A percentile compares a stretch with the other conserved stretches of the same genome.
Conservation (phyloP, 2,329 filamentous ascomycete genomes). For the Aphanoascus verrucosus region DNA sequence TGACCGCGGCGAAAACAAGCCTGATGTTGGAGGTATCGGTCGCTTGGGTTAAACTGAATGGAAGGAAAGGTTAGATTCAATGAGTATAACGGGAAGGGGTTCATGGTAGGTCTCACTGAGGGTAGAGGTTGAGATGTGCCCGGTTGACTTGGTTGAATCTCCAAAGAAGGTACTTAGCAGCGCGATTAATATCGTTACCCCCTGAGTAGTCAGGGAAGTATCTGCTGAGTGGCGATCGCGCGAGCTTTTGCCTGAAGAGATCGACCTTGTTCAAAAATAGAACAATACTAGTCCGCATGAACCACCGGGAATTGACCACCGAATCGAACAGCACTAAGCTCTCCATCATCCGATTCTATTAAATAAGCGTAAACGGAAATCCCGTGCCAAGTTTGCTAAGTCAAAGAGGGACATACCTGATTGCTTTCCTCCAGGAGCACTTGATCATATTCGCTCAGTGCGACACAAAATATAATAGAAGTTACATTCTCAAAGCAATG, state of each 20-base stretch:
- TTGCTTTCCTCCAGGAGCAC: constrained; percentile 93
- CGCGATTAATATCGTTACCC: constrained; percentile 94
- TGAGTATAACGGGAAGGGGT: neutral
- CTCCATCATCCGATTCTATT: constrained; percentile 99
- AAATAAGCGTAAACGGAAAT: neutral
- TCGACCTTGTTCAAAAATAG: constrained; percentile 98
- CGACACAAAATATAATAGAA: constrained; percentile 98
- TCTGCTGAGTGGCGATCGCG: constrained; percentile 76
- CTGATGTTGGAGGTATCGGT: constrained; percentile 98
- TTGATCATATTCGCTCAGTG: constrained; percentile 95
- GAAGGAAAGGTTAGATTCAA: constrained; percentile 21
- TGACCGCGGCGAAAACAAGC: constrained; percentile 93
- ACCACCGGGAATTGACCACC: constrained; percentile 97
- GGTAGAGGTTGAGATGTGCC: constrained; percentile 90
- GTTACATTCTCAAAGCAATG: constrained; percentile 99
- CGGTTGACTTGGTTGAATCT: constrained; percentile 97
- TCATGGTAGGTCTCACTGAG: constrained; percentile 59
- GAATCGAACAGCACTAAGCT: constrained; percentile 93
- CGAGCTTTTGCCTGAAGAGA: constrained; percentile 90
- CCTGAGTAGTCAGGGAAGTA: constrained; percentile 98
- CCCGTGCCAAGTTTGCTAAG: no score
- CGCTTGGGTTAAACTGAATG: constrained; percentile 77
- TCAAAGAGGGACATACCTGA: constrained; percentile 53
- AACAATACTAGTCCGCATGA: constrained; percentile 97
- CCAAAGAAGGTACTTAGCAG: constrained; percentile 95